Conservation (phyloP, 306 rosid species). For the Luffa acutangula region DNA sequence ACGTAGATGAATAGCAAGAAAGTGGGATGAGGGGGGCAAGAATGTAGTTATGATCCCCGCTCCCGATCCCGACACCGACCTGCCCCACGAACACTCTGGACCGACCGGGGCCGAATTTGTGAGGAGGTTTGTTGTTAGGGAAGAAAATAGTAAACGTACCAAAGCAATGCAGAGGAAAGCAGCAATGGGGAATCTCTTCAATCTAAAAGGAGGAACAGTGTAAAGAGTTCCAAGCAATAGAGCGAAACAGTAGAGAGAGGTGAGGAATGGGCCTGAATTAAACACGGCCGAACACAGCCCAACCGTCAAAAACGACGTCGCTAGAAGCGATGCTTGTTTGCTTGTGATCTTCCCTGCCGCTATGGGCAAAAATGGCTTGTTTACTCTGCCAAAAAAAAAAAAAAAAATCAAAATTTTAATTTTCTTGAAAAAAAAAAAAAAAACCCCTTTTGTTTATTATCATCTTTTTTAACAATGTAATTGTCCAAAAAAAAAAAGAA, state of each 20-base stretch:
- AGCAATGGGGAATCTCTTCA: conserved; percentile 86
- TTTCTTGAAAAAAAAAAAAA: too few species aligned
- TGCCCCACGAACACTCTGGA: not conserved
- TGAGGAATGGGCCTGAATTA: conserved; percentile 79
- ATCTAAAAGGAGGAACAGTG: conserved; percentile 84
- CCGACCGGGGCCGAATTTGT: too few species aligned
- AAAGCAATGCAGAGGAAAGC: conserved; percentile 91
- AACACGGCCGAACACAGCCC: conserved; percentile 53
- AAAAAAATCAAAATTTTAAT: not conserved
- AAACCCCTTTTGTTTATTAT: too few species aligned
- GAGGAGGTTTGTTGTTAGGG: not conserved
- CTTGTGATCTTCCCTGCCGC: conserved; percentile 91
- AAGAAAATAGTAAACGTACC: conserved; percentile 32
- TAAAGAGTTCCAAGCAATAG: conserved; percentile 85
- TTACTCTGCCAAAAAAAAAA: conserved; percentile 52
- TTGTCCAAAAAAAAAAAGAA: too few species aligned
- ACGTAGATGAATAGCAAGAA: not conserved
- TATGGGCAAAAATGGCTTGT: conserved; percentile 88
- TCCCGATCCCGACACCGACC: not conserved
- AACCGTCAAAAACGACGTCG: conserved; percentile 53
- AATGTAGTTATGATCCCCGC: too few species aligned
- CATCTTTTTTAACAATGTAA: too few species aligned
- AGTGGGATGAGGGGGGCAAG: not conserved
- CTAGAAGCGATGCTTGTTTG: conserved; percentile 79
- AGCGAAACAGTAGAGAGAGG: conserved; percentile 65